A percentile compares a stretch with the other conserved stretches of the same genome.
Conservation (phyloP, 331 rosid genomes). For the Malus hybrid region DNA sequence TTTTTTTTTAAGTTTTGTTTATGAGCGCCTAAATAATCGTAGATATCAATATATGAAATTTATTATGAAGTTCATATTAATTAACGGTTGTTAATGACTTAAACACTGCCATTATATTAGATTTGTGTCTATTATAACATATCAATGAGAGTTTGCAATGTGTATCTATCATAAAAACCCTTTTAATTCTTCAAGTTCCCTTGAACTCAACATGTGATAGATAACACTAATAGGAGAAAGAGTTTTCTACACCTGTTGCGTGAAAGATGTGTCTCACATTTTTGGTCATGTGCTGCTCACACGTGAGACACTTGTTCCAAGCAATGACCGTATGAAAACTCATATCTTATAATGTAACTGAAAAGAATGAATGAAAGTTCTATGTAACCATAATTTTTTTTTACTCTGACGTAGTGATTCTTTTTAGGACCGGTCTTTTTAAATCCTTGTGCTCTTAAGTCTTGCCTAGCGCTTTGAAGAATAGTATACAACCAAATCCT, state of each 20-base stretch:
- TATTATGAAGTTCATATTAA: background rate
- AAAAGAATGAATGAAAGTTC: too few relatives aligned
- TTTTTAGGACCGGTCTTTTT: background rate
- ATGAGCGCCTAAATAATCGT: too few relatives aligned
- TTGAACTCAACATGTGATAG: background rate
- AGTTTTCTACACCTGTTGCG: background rate
- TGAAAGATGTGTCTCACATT: background rate
- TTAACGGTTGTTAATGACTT: background rate
- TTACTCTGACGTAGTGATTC: background rate
- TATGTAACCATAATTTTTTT: too few relatives aligned
- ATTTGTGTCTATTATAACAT: background rate
- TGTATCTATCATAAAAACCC: background rate
- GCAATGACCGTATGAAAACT: background rate
- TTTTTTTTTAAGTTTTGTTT: background rate
- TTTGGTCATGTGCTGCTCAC: background rate
- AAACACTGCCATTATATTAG: too few relatives aligned
- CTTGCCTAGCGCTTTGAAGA: background rate
- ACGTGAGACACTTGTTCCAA: too few relatives aligned
- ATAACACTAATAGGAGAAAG: background rate
- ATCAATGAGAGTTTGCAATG: background rate
- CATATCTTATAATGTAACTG: too few relatives aligned
- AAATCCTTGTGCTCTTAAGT: background rate
- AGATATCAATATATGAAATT: too few relatives aligned
- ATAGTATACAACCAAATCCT: background rate
- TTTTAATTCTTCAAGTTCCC: background rate